Conservation (phyloP, 805 yeast genomes). For the Cyberlindnera maritima region DNA sequence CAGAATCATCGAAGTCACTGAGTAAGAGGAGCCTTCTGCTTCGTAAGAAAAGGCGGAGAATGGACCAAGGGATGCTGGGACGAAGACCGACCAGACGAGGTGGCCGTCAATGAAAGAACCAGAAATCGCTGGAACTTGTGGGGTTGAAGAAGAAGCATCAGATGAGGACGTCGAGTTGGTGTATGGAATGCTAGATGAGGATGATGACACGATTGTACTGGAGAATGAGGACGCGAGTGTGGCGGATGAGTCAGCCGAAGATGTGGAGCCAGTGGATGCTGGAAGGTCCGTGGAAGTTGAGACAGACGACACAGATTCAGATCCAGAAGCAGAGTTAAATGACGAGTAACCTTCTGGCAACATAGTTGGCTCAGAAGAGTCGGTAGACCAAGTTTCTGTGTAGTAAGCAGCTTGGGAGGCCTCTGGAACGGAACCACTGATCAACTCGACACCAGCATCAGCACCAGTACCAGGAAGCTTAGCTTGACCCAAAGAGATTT, state of each 20-base stretch:
- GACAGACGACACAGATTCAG: neutral
- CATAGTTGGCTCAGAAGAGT: constrained; percentile 5
- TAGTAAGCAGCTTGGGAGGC: constrained; percentile 11
- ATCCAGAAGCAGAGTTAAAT: neutral
- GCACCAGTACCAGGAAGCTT: constrained; percentile 14
- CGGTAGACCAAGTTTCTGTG: neutral
- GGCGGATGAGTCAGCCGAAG: neutral
- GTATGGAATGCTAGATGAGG: no score
- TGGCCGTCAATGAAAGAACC: constrained; percentile 11
- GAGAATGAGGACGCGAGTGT: no score
- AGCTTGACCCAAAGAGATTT: constrained; percentile 16
- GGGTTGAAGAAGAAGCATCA: neutral
- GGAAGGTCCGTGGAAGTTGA: neutral
- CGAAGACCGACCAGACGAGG: constrained; percentile 11
- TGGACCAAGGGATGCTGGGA: constrained; percentile 17
- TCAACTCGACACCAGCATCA: constrained; percentile 3
- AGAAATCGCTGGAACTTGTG: constrained; percentile 9
- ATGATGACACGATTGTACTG: no score
- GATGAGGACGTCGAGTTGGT: neutral
- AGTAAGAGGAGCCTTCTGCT: constrained; percentile 8
- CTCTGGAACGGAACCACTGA: constrained; percentile 4
- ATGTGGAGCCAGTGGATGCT: neutral
- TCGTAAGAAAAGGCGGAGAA: constrained; percentile 10
- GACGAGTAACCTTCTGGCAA: neutral
- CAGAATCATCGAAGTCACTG: constrained; percentile 4